Percentiles rank a stretch among this genome's conserved stretches.
Evolutionary conservation across 164 flowering plant genomes (phyloP).

Genomic region (Sextonia rubra): DNA sequence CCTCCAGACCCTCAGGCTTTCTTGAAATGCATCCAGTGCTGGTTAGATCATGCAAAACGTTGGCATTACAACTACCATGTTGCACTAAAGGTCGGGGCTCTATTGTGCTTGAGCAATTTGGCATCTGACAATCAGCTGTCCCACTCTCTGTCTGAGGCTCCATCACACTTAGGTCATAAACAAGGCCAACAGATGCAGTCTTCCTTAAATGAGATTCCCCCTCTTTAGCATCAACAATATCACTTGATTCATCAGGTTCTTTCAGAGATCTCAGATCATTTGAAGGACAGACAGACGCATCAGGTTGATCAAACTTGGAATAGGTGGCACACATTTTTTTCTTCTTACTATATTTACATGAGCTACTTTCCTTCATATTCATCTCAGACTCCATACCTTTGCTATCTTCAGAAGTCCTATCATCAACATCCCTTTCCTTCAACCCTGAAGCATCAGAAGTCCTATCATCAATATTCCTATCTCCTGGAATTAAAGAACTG

Average conservation of each 20-base stretch:
- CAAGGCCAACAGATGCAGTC: slow-evolving; percentile 9
- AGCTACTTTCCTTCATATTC: slow-evolving; percentile 14
- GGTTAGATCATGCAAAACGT: slow-evolving; percentile 19
- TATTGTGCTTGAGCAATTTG: slow-evolving; percentile 11
- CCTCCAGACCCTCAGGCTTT: slow-evolving; percentile 22
- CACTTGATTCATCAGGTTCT: slow-evolving; percentile 16
- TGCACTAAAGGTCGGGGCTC: slow-evolving; percentile 13
- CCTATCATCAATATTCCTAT: background rate
- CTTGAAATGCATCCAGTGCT: slow-evolving; percentile 14
- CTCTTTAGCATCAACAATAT: slow-evolving; percentile 20
- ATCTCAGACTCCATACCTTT: slow-evolving; percentile 7
- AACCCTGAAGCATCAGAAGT: slow-evolving; percentile 16
- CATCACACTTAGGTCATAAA: slow-evolving; percentile 8
- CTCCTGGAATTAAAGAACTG: background rate
- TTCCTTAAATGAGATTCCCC: slow-evolving; percentile 8
- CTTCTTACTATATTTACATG: slow-evolving; percentile 13
- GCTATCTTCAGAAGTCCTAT: slow-evolving; percentile 12
- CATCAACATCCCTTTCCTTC: slow-evolving; percentile 17
- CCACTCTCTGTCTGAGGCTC: slow-evolving; percentile 24
- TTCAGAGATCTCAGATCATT: slow-evolving; percentile 15
- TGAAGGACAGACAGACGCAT: slow-evolving; percentile 18
- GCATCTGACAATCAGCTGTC: slow-evolving; percentile 10
- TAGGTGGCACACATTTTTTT: slow-evolving; percentile 14
- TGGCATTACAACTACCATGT: slow-evolving; percentile 20
- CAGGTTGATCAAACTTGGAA: slow-evolving; percentile 14